phyloP scores from a whole-genome alignment of 2,329 filamentous ascomycete genomes.

The Pyrenochaeta sp. region DNA sequence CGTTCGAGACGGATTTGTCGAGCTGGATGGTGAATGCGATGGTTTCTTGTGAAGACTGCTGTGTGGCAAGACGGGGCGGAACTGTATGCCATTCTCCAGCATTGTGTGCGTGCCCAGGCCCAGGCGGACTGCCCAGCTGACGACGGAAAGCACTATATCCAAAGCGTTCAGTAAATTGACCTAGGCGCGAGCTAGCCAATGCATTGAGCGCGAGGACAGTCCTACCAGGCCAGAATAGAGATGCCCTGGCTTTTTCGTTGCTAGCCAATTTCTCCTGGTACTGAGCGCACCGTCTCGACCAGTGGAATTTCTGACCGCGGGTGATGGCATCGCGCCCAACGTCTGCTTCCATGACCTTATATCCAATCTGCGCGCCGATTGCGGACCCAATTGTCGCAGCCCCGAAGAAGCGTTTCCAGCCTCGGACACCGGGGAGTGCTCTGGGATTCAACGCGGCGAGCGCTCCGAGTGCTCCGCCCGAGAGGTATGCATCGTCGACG shows the following conservation, averaged over 20 bases:
- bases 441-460: slow-evolving; percentile 21
- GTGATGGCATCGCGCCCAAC: slow-evolving; percentile 8
- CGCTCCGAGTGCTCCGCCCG: slow-evolving; percentile 20
- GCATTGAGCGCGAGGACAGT: slow-evolving; percentile 14
- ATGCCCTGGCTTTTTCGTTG: slow-evolving; percentile 16
- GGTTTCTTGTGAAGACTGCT: slow-evolving; percentile 2
- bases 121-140: no score
- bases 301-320: no score
- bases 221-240: slow-evolving; percentile 19
- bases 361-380: slow-evolving; percentile 12
- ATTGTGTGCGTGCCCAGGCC: no score
- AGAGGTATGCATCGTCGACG: slow-evolving; percentile 19
- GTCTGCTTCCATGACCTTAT: no score
- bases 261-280: no score
- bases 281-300: no score
- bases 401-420: slow-evolving; percentile 25
- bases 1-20: slow-evolving; percentile 19
- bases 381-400: slow-evolving; percentile 21
- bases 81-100: no score
- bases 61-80: neutral
- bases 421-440: slow-evolving; percentile 22
- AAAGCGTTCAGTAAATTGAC: no score
- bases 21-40: slow-evolving; percentile 20
- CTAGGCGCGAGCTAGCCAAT: neutral
- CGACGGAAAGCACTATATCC: no score